Evolutionary conservation across 2,329 filamentous ascomycete species (phyloP).

Genomic region (Sporothrix inflata): DNA sequence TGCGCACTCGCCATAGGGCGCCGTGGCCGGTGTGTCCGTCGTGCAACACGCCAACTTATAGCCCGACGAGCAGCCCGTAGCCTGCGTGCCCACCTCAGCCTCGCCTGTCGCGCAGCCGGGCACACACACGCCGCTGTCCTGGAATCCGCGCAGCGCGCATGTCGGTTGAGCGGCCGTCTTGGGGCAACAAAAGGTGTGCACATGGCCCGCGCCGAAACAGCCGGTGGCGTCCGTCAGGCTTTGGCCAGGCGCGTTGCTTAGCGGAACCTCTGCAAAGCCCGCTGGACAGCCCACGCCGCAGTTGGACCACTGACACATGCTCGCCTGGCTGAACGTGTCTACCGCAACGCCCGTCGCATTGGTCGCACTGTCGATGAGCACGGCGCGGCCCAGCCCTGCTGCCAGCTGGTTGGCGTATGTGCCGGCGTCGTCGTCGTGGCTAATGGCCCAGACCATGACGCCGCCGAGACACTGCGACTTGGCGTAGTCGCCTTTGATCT

Average conservation of each 20-base stretch:
- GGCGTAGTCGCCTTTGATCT: conserved; percentile 38
- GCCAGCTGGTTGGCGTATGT: conserved; percentile 1
- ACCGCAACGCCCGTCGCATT: neutral
- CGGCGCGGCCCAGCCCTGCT: neutral
- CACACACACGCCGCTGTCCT: neutral
- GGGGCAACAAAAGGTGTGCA: neutral
- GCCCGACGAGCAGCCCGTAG: neutral
- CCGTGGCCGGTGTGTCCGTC: neutral
- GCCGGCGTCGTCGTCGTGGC: conserved; percentile 1
- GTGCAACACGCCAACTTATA: neutral
- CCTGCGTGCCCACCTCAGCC: conserved; percentile 1
- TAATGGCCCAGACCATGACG: conserved; percentile 33
- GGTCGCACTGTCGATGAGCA: neutral
- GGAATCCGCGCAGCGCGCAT: neutral
- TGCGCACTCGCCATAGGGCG: neutral
- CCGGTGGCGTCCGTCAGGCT: neutral
- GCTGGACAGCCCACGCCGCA: neutral
- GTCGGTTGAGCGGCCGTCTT: neutral
- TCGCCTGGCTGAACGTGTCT: neutral
- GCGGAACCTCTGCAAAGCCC: neutral
- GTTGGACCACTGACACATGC: conserved; percentile 7
- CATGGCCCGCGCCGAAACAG: neutral
- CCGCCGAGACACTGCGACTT: conserved; percentile 38
- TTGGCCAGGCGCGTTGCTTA: neutral
- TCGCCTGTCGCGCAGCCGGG: neutral